These are phyloP conservation scores for Violaceomyces palustris DNA, from an alignment of 1,284 basidiomycete genomes.

Conservation along the genomic window DNA sequence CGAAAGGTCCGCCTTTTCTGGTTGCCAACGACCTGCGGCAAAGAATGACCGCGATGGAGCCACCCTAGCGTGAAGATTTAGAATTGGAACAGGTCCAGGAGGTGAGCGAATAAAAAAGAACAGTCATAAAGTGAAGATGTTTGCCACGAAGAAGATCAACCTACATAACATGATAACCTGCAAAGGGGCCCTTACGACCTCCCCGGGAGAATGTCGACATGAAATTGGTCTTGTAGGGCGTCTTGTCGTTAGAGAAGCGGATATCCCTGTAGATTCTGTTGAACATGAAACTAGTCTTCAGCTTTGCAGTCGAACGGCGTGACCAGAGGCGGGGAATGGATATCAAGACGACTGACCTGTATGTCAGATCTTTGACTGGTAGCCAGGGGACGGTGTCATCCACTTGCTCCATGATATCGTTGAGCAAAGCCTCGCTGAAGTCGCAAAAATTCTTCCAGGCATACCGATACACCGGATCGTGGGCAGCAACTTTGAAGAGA, in stretches of 20 bases:
- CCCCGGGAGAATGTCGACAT: conserved; percentile 73
- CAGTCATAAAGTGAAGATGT: conserved; percentile 1
- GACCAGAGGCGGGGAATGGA: too few relatives aligned
- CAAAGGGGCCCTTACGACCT: conserved; percentile 73
- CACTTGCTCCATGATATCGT: conserved; percentile 62
- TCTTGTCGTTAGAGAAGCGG: conserved; percentile 87
- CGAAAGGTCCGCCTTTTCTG: conserved; percentile 70
- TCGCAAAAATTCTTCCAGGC: conserved; percentile 67
- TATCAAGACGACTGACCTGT: too few relatives aligned
- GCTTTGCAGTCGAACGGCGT: too few relatives aligned
- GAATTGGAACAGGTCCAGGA: conserved; percentile 13
- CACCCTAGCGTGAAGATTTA: conserved; percentile 56
- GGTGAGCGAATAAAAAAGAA: conserved; percentile 7
- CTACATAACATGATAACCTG: conserved; percentile 56
- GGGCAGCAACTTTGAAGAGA: too few relatives aligned
- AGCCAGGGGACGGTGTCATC: conserved; percentile 76
- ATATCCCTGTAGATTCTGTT: conserved; percentile 60
- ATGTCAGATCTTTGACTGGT: conserved; percentile 77
- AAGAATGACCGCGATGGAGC: conserved; percentile 67
- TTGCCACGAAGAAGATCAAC: too few relatives aligned
- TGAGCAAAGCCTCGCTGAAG: conserved; percentile 68
- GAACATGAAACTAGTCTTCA: too few relatives aligned
- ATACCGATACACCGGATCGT: conserved; percentile 55
- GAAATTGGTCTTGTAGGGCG: conserved; percentile 79
- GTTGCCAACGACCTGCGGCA: conserved; percentile 78